phyloP scores from a whole-genome alignment of 2,329 filamentous ascomycete species.

The Verticillium nubilum region DNA sequence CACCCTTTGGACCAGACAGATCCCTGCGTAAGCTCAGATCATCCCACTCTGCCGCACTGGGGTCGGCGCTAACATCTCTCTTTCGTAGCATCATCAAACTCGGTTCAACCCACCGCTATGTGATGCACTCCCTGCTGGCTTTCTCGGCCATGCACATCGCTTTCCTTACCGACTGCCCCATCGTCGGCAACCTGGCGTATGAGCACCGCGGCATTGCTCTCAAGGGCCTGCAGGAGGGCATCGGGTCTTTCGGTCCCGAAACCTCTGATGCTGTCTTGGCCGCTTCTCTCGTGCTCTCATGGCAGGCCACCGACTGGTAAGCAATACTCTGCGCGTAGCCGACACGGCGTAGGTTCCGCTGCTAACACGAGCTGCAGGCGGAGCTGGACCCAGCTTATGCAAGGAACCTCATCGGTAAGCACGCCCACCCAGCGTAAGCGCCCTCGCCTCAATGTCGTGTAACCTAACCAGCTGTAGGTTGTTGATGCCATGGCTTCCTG shows the following conservation, averaged over 20 bases:
- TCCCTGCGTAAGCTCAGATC: conserved; percentile 69
- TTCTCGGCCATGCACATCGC: conserved; percentile 94
- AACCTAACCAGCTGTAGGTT: conserved; percentile 45
- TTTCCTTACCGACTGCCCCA: conserved; percentile 78
- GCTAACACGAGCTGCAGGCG: conserved; percentile 55
- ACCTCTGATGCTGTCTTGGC: conserved; percentile 90
- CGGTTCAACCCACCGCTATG: conserved; percentile 75
- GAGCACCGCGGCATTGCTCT: conserved; percentile 83
- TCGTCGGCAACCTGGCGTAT: conserved; percentile 83
- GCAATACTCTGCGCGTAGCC: conserved; percentile 32
- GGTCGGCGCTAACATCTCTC: background rate
- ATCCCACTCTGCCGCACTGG: conserved; percentile 15
- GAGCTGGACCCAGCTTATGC: conserved; percentile 88
- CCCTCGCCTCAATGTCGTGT: background rate
- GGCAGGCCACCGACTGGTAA: conserved; percentile 96
- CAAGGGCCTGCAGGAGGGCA: conserved; percentile 82
- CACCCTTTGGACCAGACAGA: conserved; percentile 87
- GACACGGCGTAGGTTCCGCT: conserved; percentile 15
- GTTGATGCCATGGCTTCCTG: conserved; percentile 87
- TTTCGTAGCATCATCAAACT: conserved; percentile 72
- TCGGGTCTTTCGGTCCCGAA: conserved; percentile 74
- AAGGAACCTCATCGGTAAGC: conserved; percentile 81
- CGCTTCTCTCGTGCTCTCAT: conserved; percentile 85
- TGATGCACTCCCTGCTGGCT: conserved; percentile 88
- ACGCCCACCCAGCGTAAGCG: background rate